These are phyloP conservation scores for Kickxella alabastrina DNA, from an alignment of 192 early-diverging fungal species.

Conservation along the genomic window DNA sequence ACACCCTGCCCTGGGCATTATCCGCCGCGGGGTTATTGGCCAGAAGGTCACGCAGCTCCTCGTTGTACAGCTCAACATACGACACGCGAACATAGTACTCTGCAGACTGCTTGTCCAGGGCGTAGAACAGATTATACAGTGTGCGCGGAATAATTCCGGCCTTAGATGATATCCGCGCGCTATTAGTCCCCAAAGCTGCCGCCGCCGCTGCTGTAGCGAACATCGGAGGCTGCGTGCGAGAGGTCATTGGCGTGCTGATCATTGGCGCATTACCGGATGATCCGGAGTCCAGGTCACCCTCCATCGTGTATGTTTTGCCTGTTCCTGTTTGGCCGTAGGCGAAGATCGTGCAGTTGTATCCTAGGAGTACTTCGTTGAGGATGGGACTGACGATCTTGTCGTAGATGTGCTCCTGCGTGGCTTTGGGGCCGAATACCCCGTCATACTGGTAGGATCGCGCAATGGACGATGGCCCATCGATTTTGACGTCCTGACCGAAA, in stretches of 20 bases:
- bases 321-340: constrained; percentile 90
- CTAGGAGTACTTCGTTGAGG: constrained; percentile 68
- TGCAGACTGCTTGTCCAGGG: constrained; percentile 59
- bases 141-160: constrained; percentile 93
- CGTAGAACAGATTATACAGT: constrained; percentile 73
- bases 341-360: constrained; percentile 81
- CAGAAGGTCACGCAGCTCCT: constrained; percentile 90
- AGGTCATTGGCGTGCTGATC: constrained; percentile 1
- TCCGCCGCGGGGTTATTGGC: constrained; percentile 48
- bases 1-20: not conserved
- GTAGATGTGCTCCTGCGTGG: constrained; percentile 78
- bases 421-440: constrained; percentile 75
- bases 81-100: constrained; percentile 86
- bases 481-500: constrained; percentile 60
- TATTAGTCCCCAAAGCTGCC: not conserved
- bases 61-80: constrained; percentile 93
- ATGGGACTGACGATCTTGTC: constrained; percentile 75
- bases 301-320: constrained; percentile 97
- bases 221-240: constrained; percentile 4
- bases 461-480: constrained; percentile 43
- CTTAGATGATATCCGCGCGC: constrained; percentile 20
- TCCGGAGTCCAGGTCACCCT: constrained; percentile 68
- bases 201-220: not conserved
- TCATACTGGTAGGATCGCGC: constrained; percentile 83
- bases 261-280: not conserved